Percentiles rank a stretch among this genome's conserved stretches.
These are phyloP conservation scores for Boletus tylopilopsis DNA, from an alignment of 768 basidiomycete genomes.

Conservation along the genomic window DNA sequence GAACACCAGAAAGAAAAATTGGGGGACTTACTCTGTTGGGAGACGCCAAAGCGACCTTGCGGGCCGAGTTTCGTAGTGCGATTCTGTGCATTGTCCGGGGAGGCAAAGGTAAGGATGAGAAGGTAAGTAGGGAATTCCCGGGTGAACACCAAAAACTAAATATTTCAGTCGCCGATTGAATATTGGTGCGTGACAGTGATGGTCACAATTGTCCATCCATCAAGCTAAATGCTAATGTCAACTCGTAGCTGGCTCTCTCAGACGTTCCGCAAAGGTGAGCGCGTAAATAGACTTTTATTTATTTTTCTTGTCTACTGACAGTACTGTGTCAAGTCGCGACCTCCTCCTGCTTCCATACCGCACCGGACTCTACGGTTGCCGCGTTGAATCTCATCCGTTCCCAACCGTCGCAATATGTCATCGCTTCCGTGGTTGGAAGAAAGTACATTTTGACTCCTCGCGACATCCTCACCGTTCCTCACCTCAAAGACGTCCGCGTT, in stretches of 20 bases:
- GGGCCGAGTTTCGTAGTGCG: conserved; percentile 80
- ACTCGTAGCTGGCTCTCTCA: conserved; percentile 25
- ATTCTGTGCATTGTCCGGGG: conserved; percentile 72
- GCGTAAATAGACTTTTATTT: neutral
- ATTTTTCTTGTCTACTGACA: neutral
- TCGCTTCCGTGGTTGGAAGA: conserved; percentile 82
- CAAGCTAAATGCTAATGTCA: conserved; percentile 21
- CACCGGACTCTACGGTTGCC: conserved; percentile 42
- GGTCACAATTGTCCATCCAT: conserved; percentile 13
- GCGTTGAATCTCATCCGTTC: conserved; percentile 83
- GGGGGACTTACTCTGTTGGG: conserved; percentile 50
- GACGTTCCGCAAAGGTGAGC: conserved; percentile 22
- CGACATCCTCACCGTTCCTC: conserved; percentile 92
- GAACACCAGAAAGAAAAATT: conserved; percentile 12
- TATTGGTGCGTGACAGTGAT: too few relatives aligned
- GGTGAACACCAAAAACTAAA: conserved; percentile 30
- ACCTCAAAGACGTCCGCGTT: conserved; percentile 78
- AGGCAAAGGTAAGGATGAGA: conserved; percentile 45
- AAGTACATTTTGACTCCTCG: conserved; percentile 88
- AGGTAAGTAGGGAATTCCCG: conserved; percentile 35
- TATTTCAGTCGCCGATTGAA: conserved; percentile 32
- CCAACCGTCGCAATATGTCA: conserved; percentile 89
- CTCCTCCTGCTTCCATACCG: conserved; percentile 33
- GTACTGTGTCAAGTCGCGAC: conserved; percentile 11
- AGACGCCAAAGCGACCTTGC: conserved; percentile 70